phyloP scores from a whole-genome alignment of 176 grass and related monocot genomes.

The Elymus sibiricus region DNA sequence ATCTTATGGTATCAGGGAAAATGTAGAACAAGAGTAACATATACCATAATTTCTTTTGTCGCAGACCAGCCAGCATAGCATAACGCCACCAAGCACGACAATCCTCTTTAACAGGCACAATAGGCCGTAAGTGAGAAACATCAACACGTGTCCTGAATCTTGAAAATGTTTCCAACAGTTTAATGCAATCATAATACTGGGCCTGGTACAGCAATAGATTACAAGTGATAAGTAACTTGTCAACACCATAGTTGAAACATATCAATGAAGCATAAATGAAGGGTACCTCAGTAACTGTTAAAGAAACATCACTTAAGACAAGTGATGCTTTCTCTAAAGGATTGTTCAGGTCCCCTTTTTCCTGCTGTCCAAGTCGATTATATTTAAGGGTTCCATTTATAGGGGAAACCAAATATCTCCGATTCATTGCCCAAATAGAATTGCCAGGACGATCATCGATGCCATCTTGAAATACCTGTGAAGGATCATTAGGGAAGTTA shows the following conservation, averaged over 20 bases:
- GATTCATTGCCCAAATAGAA: constrained; percentile 66
- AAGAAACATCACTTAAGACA: constrained; percentile 88
- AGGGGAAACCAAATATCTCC: constrained; percentile 83
- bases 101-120: constrained; percentile 72
- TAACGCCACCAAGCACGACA: constrained; percentile 88
- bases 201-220: constrained; percentile 55
- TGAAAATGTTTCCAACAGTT: constrained; percentile 92
- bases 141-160: constrained; percentile 91
- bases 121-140: constrained; percentile 91
- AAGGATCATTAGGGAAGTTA: constrained; percentile 14
- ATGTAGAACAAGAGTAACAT: neutral
- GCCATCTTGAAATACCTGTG: constrained; percentile 90
- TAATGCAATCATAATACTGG: constrained; percentile 96
- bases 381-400: constrained; percentile 99
- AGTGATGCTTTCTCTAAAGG: constrained; percentile 93
- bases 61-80: constrained; percentile 80
- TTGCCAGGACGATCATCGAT: constrained; percentile 53
- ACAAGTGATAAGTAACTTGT: constrained; percentile 16
- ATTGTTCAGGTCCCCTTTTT: constrained; percentile 63
- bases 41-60: constrained; percentile 95
- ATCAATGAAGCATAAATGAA: constrained; percentile 20
- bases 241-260: constrained; percentile 5
- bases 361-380: constrained; percentile 84
- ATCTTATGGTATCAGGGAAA: neutral
- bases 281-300: constrained; percentile 81